Percentiles rank a stretch among this genome's conserved stretches.
Evolutionary conservation across 2,329 filamentous ascomycete species (phyloP).

Genomic region (Didymella lethalis): DNA sequence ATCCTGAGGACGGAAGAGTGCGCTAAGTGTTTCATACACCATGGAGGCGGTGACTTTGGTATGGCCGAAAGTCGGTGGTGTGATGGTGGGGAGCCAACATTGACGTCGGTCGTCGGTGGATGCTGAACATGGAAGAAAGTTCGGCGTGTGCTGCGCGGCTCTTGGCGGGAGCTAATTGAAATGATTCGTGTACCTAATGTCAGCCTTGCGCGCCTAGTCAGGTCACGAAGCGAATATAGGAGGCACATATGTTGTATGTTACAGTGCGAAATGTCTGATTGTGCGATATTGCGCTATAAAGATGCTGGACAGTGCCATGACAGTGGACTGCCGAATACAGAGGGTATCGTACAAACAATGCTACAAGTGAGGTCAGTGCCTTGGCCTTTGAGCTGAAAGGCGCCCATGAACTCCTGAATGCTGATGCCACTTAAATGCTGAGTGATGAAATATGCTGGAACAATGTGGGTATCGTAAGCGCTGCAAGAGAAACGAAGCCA

Average conservation of each 20-base stretch:
- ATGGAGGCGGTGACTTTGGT: slow-evolving; percentile 24
- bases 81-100: slow-evolving; percentile 17
- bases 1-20: slow-evolving; percentile 9
- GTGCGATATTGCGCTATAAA: slow-evolving; percentile 6
- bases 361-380: slow-evolving; percentile 3
- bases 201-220: slow-evolving; percentile 12
- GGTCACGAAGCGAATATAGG: neutral
- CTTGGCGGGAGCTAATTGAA: slow-evolving; percentile 1
- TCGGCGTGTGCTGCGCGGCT: slow-evolving; percentile 18
- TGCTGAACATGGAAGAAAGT: slow-evolving; percentile 15
- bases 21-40: slow-evolving; percentile 22
- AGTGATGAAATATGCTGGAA: slow-evolving; percentile 18
- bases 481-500: slow-evolving; percentile 16
- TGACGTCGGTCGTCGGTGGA: slow-evolving; percentile 30
- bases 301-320: slow-evolving; percentile 9
- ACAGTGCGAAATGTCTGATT: neutral
- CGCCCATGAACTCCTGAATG: slow-evolving; percentile 13
- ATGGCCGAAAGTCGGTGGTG: slow-evolving; percentile 22
- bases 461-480: slow-evolving; percentile 32
- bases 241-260: neutral
- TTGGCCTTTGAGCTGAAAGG: neutral
- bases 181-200: slow-evolving; percentile 1
- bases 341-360: slow-evolving; percentile 21
- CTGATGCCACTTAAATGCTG: slow-evolving; percentile 15
- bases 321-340: slow-evolving; percentile 9